These are phyloP conservation scores for Papiliotrema laurentii DNA, from an alignment of 1,284 basidiomycete genomes.

Conservation along the genomic window DNA sequence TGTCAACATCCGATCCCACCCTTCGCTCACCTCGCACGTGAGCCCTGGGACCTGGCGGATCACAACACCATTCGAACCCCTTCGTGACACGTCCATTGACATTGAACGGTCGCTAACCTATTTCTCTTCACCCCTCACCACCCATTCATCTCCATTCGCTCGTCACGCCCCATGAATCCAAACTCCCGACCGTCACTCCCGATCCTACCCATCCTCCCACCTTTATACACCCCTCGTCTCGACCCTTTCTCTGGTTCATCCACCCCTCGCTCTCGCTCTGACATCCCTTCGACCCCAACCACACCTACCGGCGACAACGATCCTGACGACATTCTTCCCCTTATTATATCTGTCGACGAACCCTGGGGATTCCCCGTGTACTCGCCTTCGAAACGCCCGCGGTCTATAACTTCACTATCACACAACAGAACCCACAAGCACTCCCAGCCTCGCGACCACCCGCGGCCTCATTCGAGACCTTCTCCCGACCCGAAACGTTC, in stretches of 20 bases:
- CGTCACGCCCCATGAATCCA: background rate
- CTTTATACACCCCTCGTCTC: background rate
- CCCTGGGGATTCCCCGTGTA: background rate
- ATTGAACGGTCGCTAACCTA: no score
- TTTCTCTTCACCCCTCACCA: background rate
- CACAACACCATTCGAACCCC: no score
- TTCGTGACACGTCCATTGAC: no score
- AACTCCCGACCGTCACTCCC: constrained; percentile 1
- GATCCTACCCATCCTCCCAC: background rate
- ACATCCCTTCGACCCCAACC: background rate
- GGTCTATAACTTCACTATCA: background rate
- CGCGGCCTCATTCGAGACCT: background rate
- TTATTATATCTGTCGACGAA: background rate
- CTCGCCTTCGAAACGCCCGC: background rate
- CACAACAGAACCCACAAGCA: background rate
- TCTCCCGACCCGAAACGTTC: background rate
- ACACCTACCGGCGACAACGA: background rate
- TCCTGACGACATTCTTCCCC: background rate
- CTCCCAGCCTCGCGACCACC: background rate
- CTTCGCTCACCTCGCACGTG: no score
- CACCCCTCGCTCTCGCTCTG: background rate
- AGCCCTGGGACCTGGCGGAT: no score
- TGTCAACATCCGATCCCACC: no score
- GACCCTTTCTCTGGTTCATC: background rate
- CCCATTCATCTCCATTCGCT: background rate